A percentile compares a stretch with the other conserved stretches of the same genome.
Evolutionary conservation across 257 asterid species (phyloP).

Genomic region (Solanum medicagineum): DNA sequence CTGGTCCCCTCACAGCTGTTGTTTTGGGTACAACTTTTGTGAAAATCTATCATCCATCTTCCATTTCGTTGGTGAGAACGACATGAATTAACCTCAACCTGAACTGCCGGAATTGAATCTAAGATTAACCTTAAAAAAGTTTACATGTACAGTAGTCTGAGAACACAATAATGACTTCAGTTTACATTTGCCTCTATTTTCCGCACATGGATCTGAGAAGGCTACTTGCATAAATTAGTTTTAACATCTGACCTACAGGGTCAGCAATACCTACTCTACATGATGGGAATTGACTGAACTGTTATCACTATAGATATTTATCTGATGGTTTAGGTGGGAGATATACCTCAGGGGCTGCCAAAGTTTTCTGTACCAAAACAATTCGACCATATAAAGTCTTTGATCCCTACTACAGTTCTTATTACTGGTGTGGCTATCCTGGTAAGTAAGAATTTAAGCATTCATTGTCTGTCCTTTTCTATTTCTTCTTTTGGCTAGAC

Average conservation of each 20-base stretch:
- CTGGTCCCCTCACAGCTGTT: slow-evolving; percentile 98
- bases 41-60: slow-evolving; percentile 59
- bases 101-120: not conserved
- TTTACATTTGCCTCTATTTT: not conserved
- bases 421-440: slow-evolving; percentile 98
- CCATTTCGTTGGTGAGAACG: slow-evolving; percentile 82
- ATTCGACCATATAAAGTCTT: slow-evolving; percentile 48
- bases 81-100: slow-evolving; percentile 9
- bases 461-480: not conserved
- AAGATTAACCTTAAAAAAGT: not conserved
- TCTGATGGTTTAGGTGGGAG: slow-evolving; percentile 61
- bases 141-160: not conserved
- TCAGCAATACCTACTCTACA: not conserved
- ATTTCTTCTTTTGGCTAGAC: not conserved
- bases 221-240: not conserved
- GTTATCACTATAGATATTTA: not conserved
- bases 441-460: slow-evolving; percentile 37
- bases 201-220: not conserved
- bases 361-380: slow-evolving; percentile 78
- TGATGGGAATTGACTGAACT: not conserved
- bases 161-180: not conserved
- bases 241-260: not conserved
- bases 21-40: slow-evolving; percentile 73
- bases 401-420: slow-evolving; percentile 85
- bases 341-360: slow-evolving; percentile 97